Evolutionary conservation across 306 rosid species (phyloP), one percentile per base, ranked within the genome.

Genomic region (Fagus sylvatica): DNA sequence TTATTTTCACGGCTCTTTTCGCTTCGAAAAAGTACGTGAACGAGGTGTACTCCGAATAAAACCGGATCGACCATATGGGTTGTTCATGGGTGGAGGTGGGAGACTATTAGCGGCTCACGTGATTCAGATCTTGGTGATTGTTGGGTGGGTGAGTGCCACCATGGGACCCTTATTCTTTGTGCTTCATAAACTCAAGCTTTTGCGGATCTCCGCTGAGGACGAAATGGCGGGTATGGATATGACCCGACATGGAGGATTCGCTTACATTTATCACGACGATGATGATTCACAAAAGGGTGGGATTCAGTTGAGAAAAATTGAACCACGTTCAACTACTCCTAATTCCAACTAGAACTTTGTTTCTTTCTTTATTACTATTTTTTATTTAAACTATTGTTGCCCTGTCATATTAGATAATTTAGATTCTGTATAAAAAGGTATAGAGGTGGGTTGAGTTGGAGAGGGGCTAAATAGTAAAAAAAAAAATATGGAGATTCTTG

Each of bases 181-280:
- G 9, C 82, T 94, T 10, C 85, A 85, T 15, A 94, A 89, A 69
- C 81, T 94, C 8, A 87, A 89, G 3, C 77, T 94, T 39, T 69
- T 94, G 41, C 77, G 98, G 74, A 92, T 94, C 55, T 92, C 98
- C 0, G 16, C 79, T 0, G 97, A 90, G 66, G 98, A 94, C 33
- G 97, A 94, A 40, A 87, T 90, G 78, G 93, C 94, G 68, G 98
- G 98, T 37, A 92, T 94, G 98, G 98, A 94, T 82, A 9, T 92
- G 82, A 94, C 98, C 82, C 93, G 98, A 1, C 98, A 94, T 16
- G 98, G 98, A 2, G 98, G 98, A 4, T 90, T 90, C 55, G 98
- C 98, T 1, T 94, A 94, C 70, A 89, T 76, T 0, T 89, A 89
- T 72, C 84, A 80, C 7, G 91, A 83, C 0, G 93, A 90, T 3